phyloP scores from a whole-genome alignment of 208 protist genomes.

The Strigomonas culicis region DNA sequence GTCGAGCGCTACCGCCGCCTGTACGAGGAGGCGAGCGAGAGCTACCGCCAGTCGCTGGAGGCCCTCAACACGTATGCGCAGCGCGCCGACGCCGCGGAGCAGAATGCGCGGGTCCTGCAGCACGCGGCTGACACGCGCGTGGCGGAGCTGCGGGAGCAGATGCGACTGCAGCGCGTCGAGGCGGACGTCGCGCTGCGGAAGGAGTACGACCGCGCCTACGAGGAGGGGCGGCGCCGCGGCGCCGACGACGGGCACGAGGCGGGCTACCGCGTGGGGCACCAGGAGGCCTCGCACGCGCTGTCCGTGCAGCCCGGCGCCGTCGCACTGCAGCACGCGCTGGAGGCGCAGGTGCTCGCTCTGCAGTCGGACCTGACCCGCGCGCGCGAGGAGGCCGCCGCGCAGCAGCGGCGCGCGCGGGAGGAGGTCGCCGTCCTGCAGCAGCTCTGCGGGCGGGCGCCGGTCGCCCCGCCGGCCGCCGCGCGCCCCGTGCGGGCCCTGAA shows the following conservation, averaged over 20 bases:
- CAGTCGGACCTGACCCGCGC: constrained; percentile 38
- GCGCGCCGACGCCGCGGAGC: constrained; percentile 40
- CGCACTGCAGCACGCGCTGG: constrained; percentile 27
- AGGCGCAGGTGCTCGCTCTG: constrained; percentile 33
- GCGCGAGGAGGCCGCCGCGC: constrained; percentile 33
- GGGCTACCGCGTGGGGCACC: constrained; percentile 20
- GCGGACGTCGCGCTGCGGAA: constrained; percentile 35
- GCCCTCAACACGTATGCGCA: constrained; percentile 62
- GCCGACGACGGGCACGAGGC: constrained; percentile 35
- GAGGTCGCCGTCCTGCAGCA: constrained; percentile 48
- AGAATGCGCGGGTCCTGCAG: constrained; percentile 50
- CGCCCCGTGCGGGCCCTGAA: constrained; percentile 34
- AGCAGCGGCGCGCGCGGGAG: constrained; percentile 39
- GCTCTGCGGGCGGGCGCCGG: constrained; percentile 34
- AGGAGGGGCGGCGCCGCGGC: constrained; percentile 42
- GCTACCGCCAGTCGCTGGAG: constrained; percentile 73
- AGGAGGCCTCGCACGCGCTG: constrained; percentile 16
- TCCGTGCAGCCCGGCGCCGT: constrained; percentile 17
- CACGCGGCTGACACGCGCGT: constrained; percentile 35
- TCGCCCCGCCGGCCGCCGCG: constrained; percentile 19
- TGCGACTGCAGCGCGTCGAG: constrained; percentile 54
- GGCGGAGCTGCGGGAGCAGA: constrained; percentile 43
- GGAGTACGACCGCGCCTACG: constrained; percentile 33
- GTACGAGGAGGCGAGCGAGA: constrained; percentile 53
- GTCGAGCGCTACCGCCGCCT: constrained; percentile 47